Evolutionary conservation across 768 basidiomycete genomes (phyloP), one percentile per base, ranked within the genome.

Genomic region (Mycena albidolilacea): DNA sequence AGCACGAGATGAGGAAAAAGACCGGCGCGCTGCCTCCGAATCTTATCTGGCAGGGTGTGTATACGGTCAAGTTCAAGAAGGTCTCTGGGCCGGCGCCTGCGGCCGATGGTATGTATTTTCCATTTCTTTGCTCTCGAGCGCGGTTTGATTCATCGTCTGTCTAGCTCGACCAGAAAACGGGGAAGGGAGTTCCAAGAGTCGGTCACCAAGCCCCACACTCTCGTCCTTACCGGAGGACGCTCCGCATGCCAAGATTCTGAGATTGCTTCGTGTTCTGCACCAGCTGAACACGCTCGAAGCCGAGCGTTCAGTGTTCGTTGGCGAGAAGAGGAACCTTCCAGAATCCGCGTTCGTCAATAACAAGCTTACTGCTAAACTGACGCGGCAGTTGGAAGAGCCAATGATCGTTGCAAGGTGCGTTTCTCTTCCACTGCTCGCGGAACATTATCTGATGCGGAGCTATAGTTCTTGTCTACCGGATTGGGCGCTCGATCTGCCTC

Each of bases 331-430:
- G 50, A 87, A 86, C 72, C 85, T 98, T 19, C 85, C 92, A 3
- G 95, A 97, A 74, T 90, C 95, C 0, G 90, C 95, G 0, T 99
- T 99, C 80, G 90, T 99, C 73, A 99, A 99, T 81, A 98, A 98
- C 85, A 99, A 99, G 82, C 85, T 99, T 37, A 96, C 96, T 2
- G 98, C 98, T 11, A 99, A 99, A 82, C 88, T 99, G n/a, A 96
- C 96, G 14, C 90, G 98, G 44, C 98, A 99, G 80, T 82, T 99
- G 54, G 98, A 99, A 78, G 98, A 99, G 80, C 95, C 96, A 0
- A 98, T 99, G 96, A 98, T 99, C 74, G 97, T 99, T 55, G 98
- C 97, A 1, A 97, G 96, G 96, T 96, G 77, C 73, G 86, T 80
- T 64, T 8, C 46, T 43, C 4, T 50, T 17, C 44, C 44, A n/a